phyloP scores from a whole-genome alignment of 345 rosid species.

The Limnanthes douglasii region DNA sequence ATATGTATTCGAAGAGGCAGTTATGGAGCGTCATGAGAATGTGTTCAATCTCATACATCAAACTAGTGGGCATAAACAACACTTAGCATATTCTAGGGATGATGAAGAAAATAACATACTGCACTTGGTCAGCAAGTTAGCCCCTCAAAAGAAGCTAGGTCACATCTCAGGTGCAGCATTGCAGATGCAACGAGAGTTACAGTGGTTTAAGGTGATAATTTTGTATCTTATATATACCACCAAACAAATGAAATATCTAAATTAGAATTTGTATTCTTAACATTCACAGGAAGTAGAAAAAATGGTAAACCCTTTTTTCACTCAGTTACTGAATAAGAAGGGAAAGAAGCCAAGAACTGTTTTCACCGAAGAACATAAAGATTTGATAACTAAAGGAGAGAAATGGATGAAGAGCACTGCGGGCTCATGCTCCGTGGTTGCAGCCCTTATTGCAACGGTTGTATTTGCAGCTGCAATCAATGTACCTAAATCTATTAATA shows the following conservation, averaged over 20 bases:
- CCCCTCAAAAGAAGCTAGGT: conserved; percentile 1
- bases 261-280: too few relatives aligned
- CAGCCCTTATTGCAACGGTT: conserved; percentile 26
- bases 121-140: conserved; percentile 2
- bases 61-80: neutral
- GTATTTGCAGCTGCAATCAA: conserved; percentile 29
- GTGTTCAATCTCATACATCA: conserved; percentile 5
- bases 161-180: conserved; percentile 6
- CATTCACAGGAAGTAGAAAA: conserved; percentile 5
- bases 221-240: neutral
- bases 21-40: too few relatives aligned
- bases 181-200: conserved; percentile 7
- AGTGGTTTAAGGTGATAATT: conserved; percentile 1
- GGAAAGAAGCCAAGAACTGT: conserved; percentile 4
- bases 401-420: conserved; percentile 33
- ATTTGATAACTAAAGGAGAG: conserved; percentile 14
- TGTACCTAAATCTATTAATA: conserved; percentile 14
- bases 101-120: conserved; percentile 4
- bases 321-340: neutral
- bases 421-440: conserved; percentile 25
- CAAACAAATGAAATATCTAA: too few relatives aligned
- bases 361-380: conserved; percentile 11
- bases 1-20: too few relatives aligned
- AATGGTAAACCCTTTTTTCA: neutral
- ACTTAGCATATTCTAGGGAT: neutral